Percentiles rank a stretch among this genome's conserved stretches.
These are phyloP conservation scores for Triticum dicoccoides DNA, from an alignment of 176 grass and related monocot species.

Conservation along the genomic window DNA sequence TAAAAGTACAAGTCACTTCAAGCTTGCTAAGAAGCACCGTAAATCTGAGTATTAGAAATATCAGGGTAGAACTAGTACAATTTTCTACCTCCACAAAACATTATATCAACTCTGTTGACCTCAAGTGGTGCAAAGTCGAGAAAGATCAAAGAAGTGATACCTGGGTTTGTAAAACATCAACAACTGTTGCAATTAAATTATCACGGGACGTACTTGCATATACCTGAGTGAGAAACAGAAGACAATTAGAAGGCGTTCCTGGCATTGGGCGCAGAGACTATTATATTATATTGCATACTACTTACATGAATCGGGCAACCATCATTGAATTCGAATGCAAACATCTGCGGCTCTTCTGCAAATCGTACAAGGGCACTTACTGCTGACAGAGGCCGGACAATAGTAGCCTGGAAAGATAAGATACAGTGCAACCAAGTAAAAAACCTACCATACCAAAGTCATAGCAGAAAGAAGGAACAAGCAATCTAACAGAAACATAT, in stretches of 20 bases:
- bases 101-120: conserved; percentile 13
- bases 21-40: background rate
- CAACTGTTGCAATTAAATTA: conserved; percentile 87
- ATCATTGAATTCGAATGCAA: conserved; percentile 98
- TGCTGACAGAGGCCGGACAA: conserved; percentile 75
- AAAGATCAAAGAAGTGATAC: conserved; percentile 33
- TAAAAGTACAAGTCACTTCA: background rate
- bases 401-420: conserved; percentile 67
- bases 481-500: conserved; percentile 8
- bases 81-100: conserved; percentile 10
- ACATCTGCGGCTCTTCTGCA: conserved; percentile 98
- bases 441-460: conserved; percentile 8
- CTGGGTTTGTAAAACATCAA: conserved; percentile 88
- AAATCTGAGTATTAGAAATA: conserved; percentile 14
- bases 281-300: conserved; percentile 42
- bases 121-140: conserved; percentile 16
- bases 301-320: conserved; percentile 97
- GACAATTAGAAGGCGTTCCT: conserved; percentile 29
- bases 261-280: background rate
- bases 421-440: conserved; percentile 28
- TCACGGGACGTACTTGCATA: conserved; percentile 98
- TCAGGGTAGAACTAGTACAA: background rate
- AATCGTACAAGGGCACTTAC: conserved; percentile 93
- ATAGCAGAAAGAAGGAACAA: background rate
- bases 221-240: conserved; percentile 55